Conservation (phyloP, 2,329 filamentous ascomycete species). For the Colletotrichum sp. region DNA sequence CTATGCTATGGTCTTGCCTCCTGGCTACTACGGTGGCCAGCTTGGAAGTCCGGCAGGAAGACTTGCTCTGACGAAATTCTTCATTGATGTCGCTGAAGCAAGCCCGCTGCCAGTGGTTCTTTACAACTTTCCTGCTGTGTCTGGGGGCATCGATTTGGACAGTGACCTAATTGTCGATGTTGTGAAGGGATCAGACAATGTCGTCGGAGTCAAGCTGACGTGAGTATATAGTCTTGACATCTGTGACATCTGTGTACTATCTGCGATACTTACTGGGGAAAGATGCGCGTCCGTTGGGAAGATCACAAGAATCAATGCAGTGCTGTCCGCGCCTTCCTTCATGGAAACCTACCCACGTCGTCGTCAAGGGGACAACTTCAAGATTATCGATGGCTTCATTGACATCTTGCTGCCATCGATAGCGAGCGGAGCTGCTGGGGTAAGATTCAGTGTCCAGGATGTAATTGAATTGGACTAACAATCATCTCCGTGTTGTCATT, state of each 20-base stretch:
- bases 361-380: neutral
- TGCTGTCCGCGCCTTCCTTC: neutral
- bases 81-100: neutral
- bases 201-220: neutral
- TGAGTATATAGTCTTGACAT: neutral
- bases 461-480: neutral
- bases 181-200: neutral
- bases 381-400: neutral
- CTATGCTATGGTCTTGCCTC: neutral
- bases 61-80: neutral
- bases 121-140: neutral
- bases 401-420: neutral
- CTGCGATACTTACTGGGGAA: neutral
- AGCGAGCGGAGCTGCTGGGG: neutral
- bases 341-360: neutral
- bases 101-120: neutral
- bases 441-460: rapidly evolving
- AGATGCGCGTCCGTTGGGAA: neutral
- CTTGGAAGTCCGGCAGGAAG: neutral
- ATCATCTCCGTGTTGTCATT: neutral
- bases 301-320: neutral
- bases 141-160: neutral
- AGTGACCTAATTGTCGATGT: neutral
- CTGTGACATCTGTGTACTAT: rapidly evolving
- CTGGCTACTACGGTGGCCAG: neutral